Base-by-base conservation (phyloP, 2,329 filamentous ascomycete species). In the Ambrosiella cleistominuta region DNA sequence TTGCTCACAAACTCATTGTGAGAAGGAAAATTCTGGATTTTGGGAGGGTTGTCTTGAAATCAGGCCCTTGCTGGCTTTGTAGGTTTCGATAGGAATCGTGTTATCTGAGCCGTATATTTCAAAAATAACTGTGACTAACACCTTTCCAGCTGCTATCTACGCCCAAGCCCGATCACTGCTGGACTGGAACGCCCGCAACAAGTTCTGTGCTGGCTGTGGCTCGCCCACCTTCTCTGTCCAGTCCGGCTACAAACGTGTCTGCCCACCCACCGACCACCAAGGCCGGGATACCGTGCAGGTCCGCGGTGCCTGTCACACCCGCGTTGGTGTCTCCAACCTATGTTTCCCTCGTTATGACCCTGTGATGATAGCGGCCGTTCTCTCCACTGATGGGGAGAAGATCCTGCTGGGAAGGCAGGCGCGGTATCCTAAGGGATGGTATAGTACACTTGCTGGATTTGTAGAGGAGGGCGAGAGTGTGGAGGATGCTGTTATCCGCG, bases 141-240 rank as follows among this genome's bases (percentile, higher is more conserved):
- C 36, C n/a, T 19, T 45, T 17, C 17, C 9, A 93, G 93, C 90
- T 60, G 88, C 90, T 54, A 86, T 95, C 51, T 95, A 89, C 64
- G 91, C 88, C 12, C 88, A 95, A 70, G 87, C 89, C 7, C 83
- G 91, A 58, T 86, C 89, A 51, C 76, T 96, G 35, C 75, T 94
- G 40, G 93, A 97, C 72, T 98, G 93, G 93, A 97, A 98, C 71
- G 77, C 77, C 35, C 85, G 91, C 56, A 95, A 95, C 70, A 86
- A 85, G 37, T 98, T 88, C 75, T 98, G 93, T 69, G 89, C 83
- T 38, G 84, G 85, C 58, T 98, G 93, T 70, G 91, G 93, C 39
- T 79, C 86, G 66, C 81, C 79, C 27, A 97, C 89, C 0, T 73
- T 96, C 61, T 85, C 84, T 15, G 75, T 87, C 35, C 84, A 90